Percentiles rank a stretch among this genome's conserved stretches.
Conservation (phyloP, 352 stramenopile species). For the Thalassiosira ordinaria region DNA sequence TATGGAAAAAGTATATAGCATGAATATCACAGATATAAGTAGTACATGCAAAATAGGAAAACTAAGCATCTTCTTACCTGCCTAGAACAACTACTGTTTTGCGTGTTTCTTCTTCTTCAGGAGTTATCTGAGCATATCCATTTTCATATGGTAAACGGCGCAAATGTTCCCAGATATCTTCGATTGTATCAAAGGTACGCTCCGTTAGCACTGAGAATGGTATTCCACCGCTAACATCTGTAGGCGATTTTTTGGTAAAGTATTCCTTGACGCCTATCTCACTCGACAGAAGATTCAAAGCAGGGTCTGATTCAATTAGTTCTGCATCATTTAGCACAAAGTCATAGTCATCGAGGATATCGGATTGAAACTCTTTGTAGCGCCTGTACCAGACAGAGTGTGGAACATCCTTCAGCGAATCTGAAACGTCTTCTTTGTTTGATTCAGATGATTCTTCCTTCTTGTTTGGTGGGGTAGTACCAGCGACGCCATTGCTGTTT, state of each 20-base stretch:
- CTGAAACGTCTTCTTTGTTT: not conserved
- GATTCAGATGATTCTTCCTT: not conserved
- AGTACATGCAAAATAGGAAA: too few species aligned
- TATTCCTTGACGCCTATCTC: too few species aligned
- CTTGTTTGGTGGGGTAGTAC: not conserved
- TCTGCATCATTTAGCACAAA: too few species aligned
- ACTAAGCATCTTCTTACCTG: too few species aligned
- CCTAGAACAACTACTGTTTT: constrained; percentile 72
- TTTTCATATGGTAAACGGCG: constrained; percentile 38
- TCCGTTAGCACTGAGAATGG: constrained; percentile 20
- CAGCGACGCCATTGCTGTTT: not conserved
- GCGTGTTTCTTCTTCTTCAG: constrained; percentile 37
- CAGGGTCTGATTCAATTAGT: too few species aligned
- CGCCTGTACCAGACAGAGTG: too few species aligned
- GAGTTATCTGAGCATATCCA: constrained; percentile 24
- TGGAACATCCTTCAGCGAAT: not conserved
- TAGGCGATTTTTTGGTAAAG: too few species aligned
- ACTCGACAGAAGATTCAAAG: too few species aligned
- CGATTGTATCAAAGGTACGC: constrained; percentile 35
- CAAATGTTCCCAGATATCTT: constrained; percentile 40
- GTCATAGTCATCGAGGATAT: not conserved
- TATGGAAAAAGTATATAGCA: constrained; percentile 31
- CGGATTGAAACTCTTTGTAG: not conserved
- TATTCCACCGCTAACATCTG: constrained; percentile 8
- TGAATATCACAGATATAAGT: constrained; percentile 16